phyloP scores from a whole-genome alignment of 331 rosid genomes.

The Erythrophleum ivorense region DNA sequence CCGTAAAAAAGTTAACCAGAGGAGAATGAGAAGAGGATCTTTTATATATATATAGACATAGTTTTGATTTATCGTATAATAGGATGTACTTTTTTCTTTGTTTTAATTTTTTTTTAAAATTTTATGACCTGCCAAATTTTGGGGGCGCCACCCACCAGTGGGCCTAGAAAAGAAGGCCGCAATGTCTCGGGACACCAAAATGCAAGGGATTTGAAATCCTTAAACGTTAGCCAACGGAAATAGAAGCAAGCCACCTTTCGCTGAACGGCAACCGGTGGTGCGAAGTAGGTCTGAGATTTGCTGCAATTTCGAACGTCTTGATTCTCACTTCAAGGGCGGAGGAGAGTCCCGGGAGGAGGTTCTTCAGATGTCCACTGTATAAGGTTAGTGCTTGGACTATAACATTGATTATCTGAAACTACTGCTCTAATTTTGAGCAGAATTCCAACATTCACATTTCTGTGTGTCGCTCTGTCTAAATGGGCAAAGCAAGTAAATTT shows the following conservation, averaged over 20 bases:
- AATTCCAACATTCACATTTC: not conserved
- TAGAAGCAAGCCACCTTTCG: not conserved
- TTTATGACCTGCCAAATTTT: too few relatives aligned
- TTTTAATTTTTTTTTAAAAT: too few relatives aligned
- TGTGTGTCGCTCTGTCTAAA: not conserved
- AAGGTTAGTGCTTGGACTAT: not conserved
- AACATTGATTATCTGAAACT: not conserved
- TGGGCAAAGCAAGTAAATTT: not conserved
- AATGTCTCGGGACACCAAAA: too few relatives aligned
- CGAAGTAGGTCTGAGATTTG: not conserved
- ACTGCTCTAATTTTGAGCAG: not conserved
- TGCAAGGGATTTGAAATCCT: too few relatives aligned
- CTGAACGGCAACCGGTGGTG: not conserved
- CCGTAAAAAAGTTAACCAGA: too few relatives aligned
- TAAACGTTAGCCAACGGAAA: not conserved
- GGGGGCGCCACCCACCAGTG: too few relatives aligned
- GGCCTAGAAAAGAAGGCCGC: too few relatives aligned
- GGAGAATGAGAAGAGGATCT: too few relatives aligned
- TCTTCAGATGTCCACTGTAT: not conserved
- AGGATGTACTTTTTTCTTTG: too few relatives aligned
- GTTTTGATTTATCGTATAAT: too few relatives aligned
- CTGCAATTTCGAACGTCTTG: not conserved
- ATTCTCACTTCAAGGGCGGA: not conserved
- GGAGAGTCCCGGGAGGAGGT: not conserved
- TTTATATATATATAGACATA: too few relatives aligned